Percentiles rank a stretch among this genome's conserved stretches.
Evolutionary conservation across 2,329 filamentous ascomycete genomes (phyloP).

Genomic region (Thielaviopsis ethacetica): DNA sequence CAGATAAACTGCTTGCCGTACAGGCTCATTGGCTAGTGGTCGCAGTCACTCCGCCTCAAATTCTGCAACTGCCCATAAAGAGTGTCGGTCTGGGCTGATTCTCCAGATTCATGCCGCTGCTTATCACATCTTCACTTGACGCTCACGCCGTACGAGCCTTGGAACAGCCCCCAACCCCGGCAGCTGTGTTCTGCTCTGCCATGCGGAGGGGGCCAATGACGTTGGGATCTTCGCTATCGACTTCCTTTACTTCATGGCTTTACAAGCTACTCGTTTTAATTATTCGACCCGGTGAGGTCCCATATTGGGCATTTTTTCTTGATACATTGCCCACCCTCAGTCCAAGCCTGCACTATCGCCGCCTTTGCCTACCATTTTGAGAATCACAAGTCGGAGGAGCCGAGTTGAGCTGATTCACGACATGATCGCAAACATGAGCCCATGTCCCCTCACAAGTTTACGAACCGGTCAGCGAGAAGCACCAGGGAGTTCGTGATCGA

Average conservation of each 20-base stretch:
- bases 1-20: too few relatives aligned
- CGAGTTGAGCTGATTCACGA: background rate
- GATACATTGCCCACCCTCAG: background rate
- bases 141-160: background rate
- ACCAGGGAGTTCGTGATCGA: too few relatives aligned
- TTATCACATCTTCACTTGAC: background rate
- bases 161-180: background rate
- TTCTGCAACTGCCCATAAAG: too few relatives aligned
- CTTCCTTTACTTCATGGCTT: too few relatives aligned
- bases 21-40: too few relatives aligned
- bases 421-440: background rate
- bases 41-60: too few relatives aligned
- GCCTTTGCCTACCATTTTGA: background rate
- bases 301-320: background rate
- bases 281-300: too few relatives aligned
- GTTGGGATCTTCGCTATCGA: background rate
- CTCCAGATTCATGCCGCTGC: background rate
- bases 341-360: background rate
- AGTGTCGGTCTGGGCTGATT: background rate
- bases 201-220: background rate
- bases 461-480: background rate
- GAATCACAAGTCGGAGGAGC: background rate
- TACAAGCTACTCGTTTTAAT: too few relatives aligned
- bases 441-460: background rate
- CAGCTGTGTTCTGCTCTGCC: too few relatives aligned